Evolutionary conservation across 2,329 filamentous ascomycete genomes (phyloP).

Genomic region (Pseudocercospora ulei): DNA sequence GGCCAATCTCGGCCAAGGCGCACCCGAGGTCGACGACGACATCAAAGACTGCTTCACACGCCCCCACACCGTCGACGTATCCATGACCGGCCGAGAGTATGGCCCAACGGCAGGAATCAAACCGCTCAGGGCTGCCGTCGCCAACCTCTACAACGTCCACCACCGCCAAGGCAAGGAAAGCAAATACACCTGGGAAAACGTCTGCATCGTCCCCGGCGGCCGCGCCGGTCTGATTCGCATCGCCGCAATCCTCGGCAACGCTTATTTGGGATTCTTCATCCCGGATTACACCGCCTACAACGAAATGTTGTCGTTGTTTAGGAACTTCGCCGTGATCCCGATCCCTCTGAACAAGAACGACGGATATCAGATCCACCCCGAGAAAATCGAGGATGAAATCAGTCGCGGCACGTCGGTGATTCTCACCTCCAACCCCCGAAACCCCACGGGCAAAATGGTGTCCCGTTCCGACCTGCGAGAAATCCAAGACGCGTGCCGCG

Average conservation of each 20-base stretch:
- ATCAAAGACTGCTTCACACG: conserved; percentile 82
- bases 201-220: conserved; percentile 88
- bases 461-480: conserved; percentile 73
- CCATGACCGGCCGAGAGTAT: conserved; percentile 73
- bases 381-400: conserved; percentile 69
- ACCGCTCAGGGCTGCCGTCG: conserved; percentile 77
- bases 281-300: conserved; percentile 86
- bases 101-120: conserved; percentile 89
- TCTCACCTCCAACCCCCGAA: conserved; percentile 87
- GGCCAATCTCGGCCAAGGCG: conserved; percentile 91
- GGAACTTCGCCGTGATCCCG: conserved; percentile 81
- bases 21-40: conserved; percentile 77
- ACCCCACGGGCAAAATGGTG: conserved; percentile 84
- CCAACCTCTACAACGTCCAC: conserved; percentile 83
- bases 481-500: conserved; percentile 87
- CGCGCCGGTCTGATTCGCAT: conserved; percentile 89
- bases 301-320: conserved; percentile 91
- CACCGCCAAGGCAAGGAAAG: conserved; percentile 79
- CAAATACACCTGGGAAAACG: conserved; percentile 95
- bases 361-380: conserved; percentile 83
- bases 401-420: conserved; percentile 54
- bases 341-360: conserved; percentile 76
- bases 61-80: conserved; percentile 67
- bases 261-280: conserved; percentile 58
- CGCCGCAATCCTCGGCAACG: conserved; percentile 83